Conservation (phyloP, 2,329 filamentous ascomycete genomes). For the Pseudocercospora ulei region DNA sequence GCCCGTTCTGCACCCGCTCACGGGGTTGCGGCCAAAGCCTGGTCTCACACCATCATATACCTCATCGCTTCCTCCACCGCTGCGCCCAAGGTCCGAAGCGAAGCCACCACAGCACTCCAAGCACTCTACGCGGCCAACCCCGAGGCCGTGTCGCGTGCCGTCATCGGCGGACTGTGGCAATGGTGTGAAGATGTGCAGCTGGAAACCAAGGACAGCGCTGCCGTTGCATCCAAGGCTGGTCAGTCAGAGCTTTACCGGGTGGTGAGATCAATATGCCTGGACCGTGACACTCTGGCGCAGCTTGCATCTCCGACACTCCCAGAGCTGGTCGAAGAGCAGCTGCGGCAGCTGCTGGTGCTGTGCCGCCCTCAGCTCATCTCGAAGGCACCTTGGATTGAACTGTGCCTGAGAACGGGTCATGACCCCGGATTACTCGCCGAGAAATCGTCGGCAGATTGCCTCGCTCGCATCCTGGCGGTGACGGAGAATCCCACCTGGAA, state of each 20-base stretch:
- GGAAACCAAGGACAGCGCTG: constrained; percentile 68
- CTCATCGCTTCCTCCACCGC: constrained; percentile 56
- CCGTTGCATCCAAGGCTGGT: constrained; percentile 55
- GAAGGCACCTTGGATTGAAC: constrained; percentile 74
- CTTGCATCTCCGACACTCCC: constrained; percentile 40
- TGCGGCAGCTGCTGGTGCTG: constrained; percentile 67
- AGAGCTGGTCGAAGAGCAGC: constrained; percentile 54
- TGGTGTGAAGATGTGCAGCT: constrained; percentile 60
- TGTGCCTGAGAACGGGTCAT: constrained; percentile 66
- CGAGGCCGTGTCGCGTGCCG: constrained; percentile 49
- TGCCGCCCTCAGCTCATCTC: constrained; percentile 69
- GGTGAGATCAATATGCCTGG: constrained; percentile 54
- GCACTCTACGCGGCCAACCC: constrained; percentile 55
- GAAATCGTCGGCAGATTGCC: constrained; percentile 53
- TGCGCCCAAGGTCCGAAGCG: constrained; percentile 54
- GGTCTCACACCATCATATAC: constrained; percentile 81
- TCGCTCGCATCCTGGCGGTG: constrained; percentile 55
- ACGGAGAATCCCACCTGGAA: constrained; percentile 34
- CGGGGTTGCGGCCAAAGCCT: constrained; percentile 37
- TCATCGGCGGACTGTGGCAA: constrained; percentile 63
- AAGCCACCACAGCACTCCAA: constrained; percentile 54
- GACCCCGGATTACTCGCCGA: constrained; percentile 73
- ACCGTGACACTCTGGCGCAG: constrained; percentile 44
- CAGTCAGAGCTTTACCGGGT: constrained; percentile 54
- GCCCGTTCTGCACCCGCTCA: constrained; percentile 35